Percentiles rank a stretch among this genome's conserved stretches.
Evolutionary conservation across 805 yeast genomes (phyloP).

Genomic region (Helenozyma baotianmanensis): DNA sequence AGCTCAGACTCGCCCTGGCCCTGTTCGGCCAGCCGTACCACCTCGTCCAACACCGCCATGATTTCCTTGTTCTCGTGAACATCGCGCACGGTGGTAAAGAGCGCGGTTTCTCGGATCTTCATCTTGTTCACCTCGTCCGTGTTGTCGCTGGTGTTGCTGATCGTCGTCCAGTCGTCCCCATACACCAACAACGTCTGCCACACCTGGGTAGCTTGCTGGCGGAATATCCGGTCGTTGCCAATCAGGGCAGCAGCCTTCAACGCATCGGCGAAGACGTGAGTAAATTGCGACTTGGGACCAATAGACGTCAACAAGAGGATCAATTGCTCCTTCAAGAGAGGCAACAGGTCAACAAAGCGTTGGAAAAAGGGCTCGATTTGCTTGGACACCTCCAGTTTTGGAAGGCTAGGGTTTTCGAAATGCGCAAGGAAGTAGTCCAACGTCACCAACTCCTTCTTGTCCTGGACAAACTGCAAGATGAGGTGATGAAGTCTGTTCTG

Average conservation of each 20-base stretch:
- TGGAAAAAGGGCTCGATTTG: slow-evolving; percentile 21
- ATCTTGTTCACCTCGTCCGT: slow-evolving; percentile 39
- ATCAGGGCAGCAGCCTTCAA: slow-evolving; percentile 46
- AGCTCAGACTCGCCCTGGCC: slow-evolving; percentile 3
- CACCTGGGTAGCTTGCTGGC: slow-evolving; percentile 24
- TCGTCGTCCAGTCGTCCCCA: slow-evolving; percentile 48
- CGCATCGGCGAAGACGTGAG: slow-evolving; percentile 36
- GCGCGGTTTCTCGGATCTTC: slow-evolving; percentile 36
- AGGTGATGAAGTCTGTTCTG: slow-evolving; percentile 36
- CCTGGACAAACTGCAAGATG: slow-evolving; percentile 19
- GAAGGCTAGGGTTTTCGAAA: slow-evolving; percentile 12
- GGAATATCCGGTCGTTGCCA: slow-evolving; percentile 21
- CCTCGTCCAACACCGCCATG: slow-evolving; percentile 10
- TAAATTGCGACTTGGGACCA: slow-evolving; percentile 22
- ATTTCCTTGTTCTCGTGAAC: slow-evolving; percentile 11
- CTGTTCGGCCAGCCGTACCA: too few relatives aligned
- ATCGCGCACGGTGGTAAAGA: slow-evolving; percentile 39
- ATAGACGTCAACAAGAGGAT: slow-evolving; percentile 50
- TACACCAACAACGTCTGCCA: slow-evolving; percentile 57
- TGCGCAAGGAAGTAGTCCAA: slow-evolving; percentile 23
- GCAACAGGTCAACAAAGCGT: slow-evolving; percentile 31
- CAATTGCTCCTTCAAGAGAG: slow-evolving; percentile 42
- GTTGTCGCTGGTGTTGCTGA: slow-evolving; percentile 31
- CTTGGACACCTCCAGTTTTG: slow-evolving; percentile 5
- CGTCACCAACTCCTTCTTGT: slow-evolving; percentile 21